Evolutionary conservation across 768 basidiomycete genomes (phyloP).

Genomic region (Boletus subcaerulescens): DNA sequence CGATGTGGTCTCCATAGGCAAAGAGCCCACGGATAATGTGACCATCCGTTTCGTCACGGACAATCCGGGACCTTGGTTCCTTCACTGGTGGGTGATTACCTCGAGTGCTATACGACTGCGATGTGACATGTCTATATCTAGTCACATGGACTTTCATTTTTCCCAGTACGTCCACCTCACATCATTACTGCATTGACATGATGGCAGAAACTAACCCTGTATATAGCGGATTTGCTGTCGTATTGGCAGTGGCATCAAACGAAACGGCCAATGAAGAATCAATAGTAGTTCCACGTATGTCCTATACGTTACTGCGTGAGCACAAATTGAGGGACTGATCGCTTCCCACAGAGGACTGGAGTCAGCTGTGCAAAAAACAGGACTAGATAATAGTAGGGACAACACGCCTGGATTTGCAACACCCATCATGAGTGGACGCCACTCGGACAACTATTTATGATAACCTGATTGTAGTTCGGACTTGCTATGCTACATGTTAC

Average conservation of each 20-base stretch:
- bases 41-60: constrained; percentile 61
- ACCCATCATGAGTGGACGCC: too few relatives aligned
- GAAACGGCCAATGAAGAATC: constrained; percentile 4
- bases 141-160: background rate
- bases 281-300: constrained; percentile 18
- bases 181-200: background rate
- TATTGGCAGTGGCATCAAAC: constrained; percentile 22
- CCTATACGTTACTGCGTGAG: background rate
- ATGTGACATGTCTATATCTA: background rate
- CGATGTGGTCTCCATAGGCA: constrained; percentile 28
- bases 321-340: too few relatives aligned
- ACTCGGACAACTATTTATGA: too few relatives aligned
- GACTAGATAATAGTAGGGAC: too few relatives aligned
- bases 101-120: background rate
- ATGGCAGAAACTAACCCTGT: background rate
- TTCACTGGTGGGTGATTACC: background rate
- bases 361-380: too few relatives aligned
- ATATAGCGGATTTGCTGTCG: constrained; percentile 2
- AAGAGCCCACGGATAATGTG: constrained; percentile 38
- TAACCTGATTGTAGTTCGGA: too few relatives aligned
- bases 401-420: too few relatives aligned
- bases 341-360: too few relatives aligned
- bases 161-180: background rate
- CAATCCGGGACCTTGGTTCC: background rate
- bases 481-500: too few relatives aligned